These are phyloP conservation scores for Funneliformis geosporum DNA, from an alignment of 192 early-diverging fungal genomes.

Conservation along the genomic window DNA sequence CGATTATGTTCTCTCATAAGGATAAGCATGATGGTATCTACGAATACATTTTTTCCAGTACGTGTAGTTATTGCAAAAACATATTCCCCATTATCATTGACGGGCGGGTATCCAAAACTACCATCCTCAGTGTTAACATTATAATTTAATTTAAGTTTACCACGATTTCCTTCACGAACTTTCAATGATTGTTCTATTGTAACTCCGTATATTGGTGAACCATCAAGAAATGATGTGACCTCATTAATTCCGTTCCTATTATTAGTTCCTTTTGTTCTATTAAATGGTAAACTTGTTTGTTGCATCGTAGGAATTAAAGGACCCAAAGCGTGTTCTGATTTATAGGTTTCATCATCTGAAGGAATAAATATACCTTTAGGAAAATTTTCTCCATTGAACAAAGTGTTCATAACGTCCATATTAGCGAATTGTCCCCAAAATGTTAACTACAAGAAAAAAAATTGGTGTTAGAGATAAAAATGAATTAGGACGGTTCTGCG, in stretches of 20 bases:
- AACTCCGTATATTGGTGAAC: neutral
- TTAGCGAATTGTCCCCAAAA: neutral
- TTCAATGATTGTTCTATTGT: neutral
- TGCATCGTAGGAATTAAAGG: neutral
- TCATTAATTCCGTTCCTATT: neutral
- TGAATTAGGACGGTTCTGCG: neutral
- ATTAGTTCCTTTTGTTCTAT: neutral
- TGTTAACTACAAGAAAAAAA: neutral
- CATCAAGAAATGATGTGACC: slow-evolving; percentile 17
- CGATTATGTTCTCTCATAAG: slow-evolving; percentile 24
- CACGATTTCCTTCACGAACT: neutral
- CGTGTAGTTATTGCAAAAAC: neutral
- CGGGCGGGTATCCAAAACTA: neutral
- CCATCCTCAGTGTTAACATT: neutral
- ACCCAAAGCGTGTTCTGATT: neutral
- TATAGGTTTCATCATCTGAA: neutral
- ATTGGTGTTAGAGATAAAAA: neutral
- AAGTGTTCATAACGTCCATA: neutral
- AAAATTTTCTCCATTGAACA: neutral
- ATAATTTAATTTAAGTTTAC: neutral
- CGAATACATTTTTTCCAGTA: neutral
- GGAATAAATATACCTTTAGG: neutral
- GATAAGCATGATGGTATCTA: neutral
- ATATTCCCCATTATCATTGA: neutral
- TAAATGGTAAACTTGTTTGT: neutral